Base-by-base conservation (phyloP, 2,329 filamentous ascomycete species). In the Didymella glomerata region DNA sequence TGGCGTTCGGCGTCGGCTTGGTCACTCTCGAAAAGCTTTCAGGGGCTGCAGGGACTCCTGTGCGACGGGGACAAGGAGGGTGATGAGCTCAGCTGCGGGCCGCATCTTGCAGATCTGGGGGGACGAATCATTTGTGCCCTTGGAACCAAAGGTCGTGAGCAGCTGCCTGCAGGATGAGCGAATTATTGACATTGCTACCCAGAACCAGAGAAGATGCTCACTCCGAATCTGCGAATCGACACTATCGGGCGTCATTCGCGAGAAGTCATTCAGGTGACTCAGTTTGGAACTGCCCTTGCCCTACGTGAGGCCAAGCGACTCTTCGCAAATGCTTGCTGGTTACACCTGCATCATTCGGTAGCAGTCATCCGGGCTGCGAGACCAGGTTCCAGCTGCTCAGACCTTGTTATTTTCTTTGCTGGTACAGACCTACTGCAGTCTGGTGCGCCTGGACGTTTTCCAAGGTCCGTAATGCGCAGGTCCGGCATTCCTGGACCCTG, bases 51-150 rank as follows among this genome's bases (percentile, higher is more conserved):
- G 42, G 55, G 44, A 25, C 49, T 10, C 10, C 30, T 32, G 56
- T 59, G 50, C 49, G 41, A 54, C 49, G 1, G 46, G 34, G 40
- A 47, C 51, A 28, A 45, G 38, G 44, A 49, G 13, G 24, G 45
- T 49, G 49, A 49, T 54, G 55, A 52, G 38, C 46, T 49, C 53
- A 49, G 53, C 51, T 47, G 46, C 48, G 54, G 38, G 28, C 46
- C 46, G 48, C 45, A 51, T 48, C 41, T 10, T 40, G 28, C 48
- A 48, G 42, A 45, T 52, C 44, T 41, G 40, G 53, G 49, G 27
- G 6, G n/a, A 49, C 48, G 32, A 44, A 57, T 54, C 46, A 48
- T 40, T 60, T 11, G 40, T n/a, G 41, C 41, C 41, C 41, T 44
- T 25, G 25, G 41, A 32, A 30, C 40, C 42, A 22, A n/a, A n/a